Evolutionary conservation across 148 eudicot species (phyloP).

Genomic region (Vaccinium macrocarpon): DNA sequence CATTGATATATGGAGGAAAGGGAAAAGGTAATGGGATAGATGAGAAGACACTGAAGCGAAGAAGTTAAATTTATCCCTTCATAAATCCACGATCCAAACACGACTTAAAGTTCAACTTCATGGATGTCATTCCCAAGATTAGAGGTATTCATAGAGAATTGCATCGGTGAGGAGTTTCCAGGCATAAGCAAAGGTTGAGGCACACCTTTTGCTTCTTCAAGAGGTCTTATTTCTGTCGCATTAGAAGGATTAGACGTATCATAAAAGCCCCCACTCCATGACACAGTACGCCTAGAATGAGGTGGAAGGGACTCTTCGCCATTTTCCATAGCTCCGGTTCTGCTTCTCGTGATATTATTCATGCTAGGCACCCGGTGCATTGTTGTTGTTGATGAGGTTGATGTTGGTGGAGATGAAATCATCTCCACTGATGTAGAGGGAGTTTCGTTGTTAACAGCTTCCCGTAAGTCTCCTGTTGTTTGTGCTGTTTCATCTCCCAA

Average conservation of each 20-base stretch:
- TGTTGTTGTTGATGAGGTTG: conserved; percentile 22
- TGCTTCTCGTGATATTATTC: conserved; percentile 44
- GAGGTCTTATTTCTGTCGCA: conserved; percentile 16
- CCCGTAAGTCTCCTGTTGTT: conserved; percentile 18
- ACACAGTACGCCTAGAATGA: conserved; percentile 52
- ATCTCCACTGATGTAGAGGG: conserved; percentile 22
- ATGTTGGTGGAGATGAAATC: conserved; percentile 31
- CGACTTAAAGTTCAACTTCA: conserved; percentile 59
- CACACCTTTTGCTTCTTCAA: conserved; percentile 25
- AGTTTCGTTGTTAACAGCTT: conserved; percentile 18
- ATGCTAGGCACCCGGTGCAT: conserved; percentile 58
- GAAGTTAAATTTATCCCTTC: background rate
- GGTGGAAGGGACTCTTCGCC: conserved; percentile 26
- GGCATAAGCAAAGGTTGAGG: conserved; percentile 32
- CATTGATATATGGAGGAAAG: background rate
- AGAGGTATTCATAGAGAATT: conserved; percentile 33
- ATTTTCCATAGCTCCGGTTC: conserved; percentile 12
- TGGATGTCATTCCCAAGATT: conserved; percentile 58
- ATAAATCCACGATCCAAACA: background rate
- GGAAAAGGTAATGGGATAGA: background rate
- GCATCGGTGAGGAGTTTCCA: conserved; percentile 21
- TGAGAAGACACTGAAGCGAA: background rate
- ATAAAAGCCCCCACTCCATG: conserved; percentile 56
- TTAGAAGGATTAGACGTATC: conserved; percentile 25
- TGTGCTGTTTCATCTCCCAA: conserved; percentile 26